Evolutionary conservation across 257 asterid species (phyloP).

Genomic region (Capsicum chinense): DNA sequence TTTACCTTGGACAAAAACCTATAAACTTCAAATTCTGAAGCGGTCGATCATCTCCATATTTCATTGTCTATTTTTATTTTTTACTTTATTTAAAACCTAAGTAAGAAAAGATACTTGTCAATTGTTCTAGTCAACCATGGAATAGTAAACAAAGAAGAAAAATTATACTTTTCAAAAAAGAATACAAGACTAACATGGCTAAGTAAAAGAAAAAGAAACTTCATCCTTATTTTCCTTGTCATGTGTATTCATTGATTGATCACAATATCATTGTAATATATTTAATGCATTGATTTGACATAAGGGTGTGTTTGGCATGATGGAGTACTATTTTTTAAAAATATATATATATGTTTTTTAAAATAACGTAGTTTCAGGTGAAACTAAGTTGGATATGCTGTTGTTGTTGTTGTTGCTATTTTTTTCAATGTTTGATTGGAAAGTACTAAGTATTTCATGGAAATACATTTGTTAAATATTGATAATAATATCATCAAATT

Average conservation of each 20-base stretch:
- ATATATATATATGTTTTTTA: neutral
- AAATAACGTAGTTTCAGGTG: no score
- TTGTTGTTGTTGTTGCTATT: no score
- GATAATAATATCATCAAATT: neutral
- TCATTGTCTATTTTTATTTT: neutral
- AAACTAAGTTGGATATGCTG: no score
- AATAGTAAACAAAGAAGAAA: neutral
- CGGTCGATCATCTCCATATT: neutral
- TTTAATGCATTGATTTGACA: neutral
- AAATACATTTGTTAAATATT: neutral
- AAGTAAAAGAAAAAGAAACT: constrained; percentile 9
- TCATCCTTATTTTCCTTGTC: neutral
- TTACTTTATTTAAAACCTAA: neutral
- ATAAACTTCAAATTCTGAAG: neutral
- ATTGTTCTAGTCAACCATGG: neutral
- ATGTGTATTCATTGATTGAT: neutral
- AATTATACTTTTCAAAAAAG: neutral
- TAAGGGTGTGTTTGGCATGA: neutral
- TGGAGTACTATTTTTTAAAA: neutral
- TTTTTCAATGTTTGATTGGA: neutral
- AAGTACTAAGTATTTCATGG: neutral
- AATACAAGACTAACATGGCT: neutral
- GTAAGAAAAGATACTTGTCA: neutral
- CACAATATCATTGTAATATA: neutral
- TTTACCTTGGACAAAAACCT: no score